phyloP scores from a whole-genome alignment of 2,329 filamentous ascomycete genomes.

The Colletotrichum phormii region DNA sequence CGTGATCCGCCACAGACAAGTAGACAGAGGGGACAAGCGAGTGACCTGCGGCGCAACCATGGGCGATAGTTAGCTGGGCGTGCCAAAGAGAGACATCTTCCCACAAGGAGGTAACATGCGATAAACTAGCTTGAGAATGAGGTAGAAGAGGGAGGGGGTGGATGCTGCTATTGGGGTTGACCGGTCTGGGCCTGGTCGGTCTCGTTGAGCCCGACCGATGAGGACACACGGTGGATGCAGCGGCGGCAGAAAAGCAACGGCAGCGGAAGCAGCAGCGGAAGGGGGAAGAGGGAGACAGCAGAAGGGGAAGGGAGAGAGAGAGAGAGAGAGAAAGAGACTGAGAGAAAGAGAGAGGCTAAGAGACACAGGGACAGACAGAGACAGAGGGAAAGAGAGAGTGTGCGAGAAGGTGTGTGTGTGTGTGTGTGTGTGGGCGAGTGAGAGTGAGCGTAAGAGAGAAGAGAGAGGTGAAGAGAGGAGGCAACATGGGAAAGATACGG shows the following conservation, averaged over 20 bases:
- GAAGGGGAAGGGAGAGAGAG: neutral
- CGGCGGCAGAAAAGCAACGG: neutral
- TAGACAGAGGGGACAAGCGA: constrained; percentile 11
- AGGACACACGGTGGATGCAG: constrained; percentile 10
- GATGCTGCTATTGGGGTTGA: constrained; percentile 8
- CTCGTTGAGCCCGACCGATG: constrained; percentile 34
- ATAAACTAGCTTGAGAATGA: neutral
- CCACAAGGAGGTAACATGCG: constrained; percentile 23
- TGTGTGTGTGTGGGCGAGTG: neutral
- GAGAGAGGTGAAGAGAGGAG: constrained; percentile 10
- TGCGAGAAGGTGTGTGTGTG: neutral
- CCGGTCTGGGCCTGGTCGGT: constrained; percentile 24
- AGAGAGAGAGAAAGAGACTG: neutral
- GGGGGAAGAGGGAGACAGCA: neutral
- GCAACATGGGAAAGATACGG: constrained; percentile 28
- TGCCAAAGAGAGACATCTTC: constrained; percentile 14
- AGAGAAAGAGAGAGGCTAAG: neutral
- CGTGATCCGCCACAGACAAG: constrained; percentile 21
- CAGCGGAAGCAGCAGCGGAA: neutral
- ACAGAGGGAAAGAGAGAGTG: neutral
- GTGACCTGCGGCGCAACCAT: constrained; percentile 12
- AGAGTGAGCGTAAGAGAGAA: neutral
- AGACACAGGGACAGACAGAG: neutral
- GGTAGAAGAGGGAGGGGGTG: constrained; percentile 5
- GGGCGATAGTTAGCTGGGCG: constrained; percentile 15